These are phyloP conservation scores for Bruguiera gymnorhiza DNA, from an alignment of 345 rosid species.

Conservation along the genomic window DNA sequence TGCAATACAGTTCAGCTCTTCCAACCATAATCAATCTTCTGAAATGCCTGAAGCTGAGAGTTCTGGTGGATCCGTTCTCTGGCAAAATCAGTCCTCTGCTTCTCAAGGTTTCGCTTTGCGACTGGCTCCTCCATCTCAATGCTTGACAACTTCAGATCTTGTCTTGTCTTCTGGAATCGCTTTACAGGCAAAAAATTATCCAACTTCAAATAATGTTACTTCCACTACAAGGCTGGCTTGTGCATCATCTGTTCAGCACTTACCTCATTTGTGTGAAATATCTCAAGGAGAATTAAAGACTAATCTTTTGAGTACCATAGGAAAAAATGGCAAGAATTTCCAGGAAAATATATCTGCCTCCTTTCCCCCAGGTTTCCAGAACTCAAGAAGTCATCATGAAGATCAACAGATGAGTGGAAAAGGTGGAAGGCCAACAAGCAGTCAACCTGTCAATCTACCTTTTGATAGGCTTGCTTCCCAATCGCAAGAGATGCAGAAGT, in stretches of 20 bases:
- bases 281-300: constrained; percentile 39
- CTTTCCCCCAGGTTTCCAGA: constrained; percentile 44
- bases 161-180: constrained; percentile 38
- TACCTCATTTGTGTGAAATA: constrained; percentile 35
- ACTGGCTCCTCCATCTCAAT: constrained; percentile 79
- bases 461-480: constrained; percentile 40
- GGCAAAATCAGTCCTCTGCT: constrained; percentile 49
- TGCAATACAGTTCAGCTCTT: constrained; percentile 44
- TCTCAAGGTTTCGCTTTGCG: constrained; percentile 79
- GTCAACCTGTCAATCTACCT: constrained; percentile 32
- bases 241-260: constrained; percentile 40
- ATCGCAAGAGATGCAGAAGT: constrained; percentile 33
- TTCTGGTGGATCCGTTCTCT: constrained; percentile 54
- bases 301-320: constrained; percentile 30
- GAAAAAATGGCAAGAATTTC: constrained; percentile 30
- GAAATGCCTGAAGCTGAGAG: constrained; percentile 47
- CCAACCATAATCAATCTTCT: constrained; percentile 35
- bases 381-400: constrained; percentile 42
- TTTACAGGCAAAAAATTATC: constrained; percentile 27
- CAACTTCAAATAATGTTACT: constrained; percentile 26
- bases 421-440: constrained; percentile 31
- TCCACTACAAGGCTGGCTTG: constrained; percentile 48
- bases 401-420: constrained; percentile 35
- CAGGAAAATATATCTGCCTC: constrained; percentile 33
- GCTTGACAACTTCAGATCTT: constrained; percentile 35